Percentiles rank a stretch among this genome's conserved stretches.
These are phyloP conservation scores for Craspedostauros australis DNA, from an alignment of 108 stramenopile species.

Conservation along the genomic window DNA sequence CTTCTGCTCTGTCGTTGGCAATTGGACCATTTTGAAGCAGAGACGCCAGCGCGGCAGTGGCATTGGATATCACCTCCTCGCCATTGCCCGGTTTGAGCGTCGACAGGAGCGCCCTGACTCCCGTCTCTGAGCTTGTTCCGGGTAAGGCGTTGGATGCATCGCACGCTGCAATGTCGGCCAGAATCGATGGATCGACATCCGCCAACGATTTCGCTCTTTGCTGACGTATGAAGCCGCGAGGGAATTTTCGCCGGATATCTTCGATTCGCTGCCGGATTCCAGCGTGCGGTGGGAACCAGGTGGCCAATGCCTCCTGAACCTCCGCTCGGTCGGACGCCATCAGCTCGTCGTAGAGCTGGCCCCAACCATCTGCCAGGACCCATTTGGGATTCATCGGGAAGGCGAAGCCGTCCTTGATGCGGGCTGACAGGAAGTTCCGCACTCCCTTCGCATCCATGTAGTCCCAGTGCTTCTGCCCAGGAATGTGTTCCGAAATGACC, in stretches of 20 bases:
- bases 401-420: conserved; percentile 49
- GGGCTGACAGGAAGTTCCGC: conserved; percentile 26
- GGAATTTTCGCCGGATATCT: conserved; percentile 39
- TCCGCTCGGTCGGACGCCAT: conserved; percentile 33
- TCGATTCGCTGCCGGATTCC: conserved; percentile 58
- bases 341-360: conserved; percentile 52
- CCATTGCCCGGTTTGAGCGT: too few relatives aligned
- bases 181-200: too few relatives aligned
- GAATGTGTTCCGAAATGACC: conserved; percentile 38
- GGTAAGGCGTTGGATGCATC: too few relatives aligned
- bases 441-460: conserved; percentile 34
- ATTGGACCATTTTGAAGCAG: too few relatives aligned
- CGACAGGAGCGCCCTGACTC: too few relatives aligned
- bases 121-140: too few relatives aligned
- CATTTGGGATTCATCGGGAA: conserved; percentile 62
- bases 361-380: conserved; percentile 74
- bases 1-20: too few relatives aligned
- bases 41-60: too few relatives aligned
- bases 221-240: conserved; percentile 34
- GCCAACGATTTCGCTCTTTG: too few relatives aligned
- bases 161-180: too few relatives aligned
- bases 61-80: too few relatives aligned
- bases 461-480: conserved; percentile 28
- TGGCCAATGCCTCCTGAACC: conserved; percentile 39
- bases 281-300: conserved; percentile 49